These are phyloP conservation scores for Paraphaeosphaeria minitans DNA, from an alignment of 2,329 filamentous ascomycete genomes.

Conservation along the genomic window DNA sequence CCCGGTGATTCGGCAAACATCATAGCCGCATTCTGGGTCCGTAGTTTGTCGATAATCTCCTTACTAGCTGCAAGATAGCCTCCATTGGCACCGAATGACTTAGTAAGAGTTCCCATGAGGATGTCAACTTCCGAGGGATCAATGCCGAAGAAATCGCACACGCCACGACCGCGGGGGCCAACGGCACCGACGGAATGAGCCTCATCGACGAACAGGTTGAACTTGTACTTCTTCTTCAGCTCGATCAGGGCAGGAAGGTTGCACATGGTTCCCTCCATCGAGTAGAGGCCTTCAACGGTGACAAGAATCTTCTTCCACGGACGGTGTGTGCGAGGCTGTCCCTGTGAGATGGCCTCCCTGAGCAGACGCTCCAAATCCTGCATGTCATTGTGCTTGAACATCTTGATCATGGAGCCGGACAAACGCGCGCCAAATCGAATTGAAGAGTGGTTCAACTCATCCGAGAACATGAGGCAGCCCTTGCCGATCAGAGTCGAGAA, in stretches of 20 bases:
- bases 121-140: slow-evolving; percentile 89
- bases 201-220: slow-evolving; percentile 93
- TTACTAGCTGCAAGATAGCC: slow-evolving; percentile 93
- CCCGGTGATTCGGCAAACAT: slow-evolving; percentile 86
- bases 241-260: slow-evolving; percentile 88
- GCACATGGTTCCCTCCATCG: slow-evolving; percentile 99
- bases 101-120: slow-evolving; percentile 97
- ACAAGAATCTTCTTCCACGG: slow-evolving; percentile 99
- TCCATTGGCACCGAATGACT: slow-evolving; percentile 97
- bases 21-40: slow-evolving; percentile 82
- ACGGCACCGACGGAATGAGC: slow-evolving; percentile 95
- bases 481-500: slow-evolving; percentile 93
- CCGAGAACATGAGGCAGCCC: slow-evolving; percentile 91
- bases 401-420: slow-evolving; percentile 91
- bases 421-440: slow-evolving; percentile 94
- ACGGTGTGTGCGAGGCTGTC: slow-evolving; percentile 95
- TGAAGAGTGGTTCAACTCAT: slow-evolving; percentile 96
- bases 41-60: slow-evolving; percentile 88
- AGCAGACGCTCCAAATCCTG: slow-evolving; percentile 81
- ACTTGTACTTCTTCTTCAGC: slow-evolving; percentile 96
- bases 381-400: slow-evolving; percentile 99
- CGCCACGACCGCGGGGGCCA: slow-evolving; percentile 84
- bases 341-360: slow-evolving; percentile 91
- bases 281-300: slow-evolving; percentile 95
- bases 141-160: slow-evolving; percentile 96